Percentiles rank a stretch among this genome's conserved stretches.
Conservation (phyloP, 1,284 basidiomycete species). For the Austropuccinia psidii region DNA sequence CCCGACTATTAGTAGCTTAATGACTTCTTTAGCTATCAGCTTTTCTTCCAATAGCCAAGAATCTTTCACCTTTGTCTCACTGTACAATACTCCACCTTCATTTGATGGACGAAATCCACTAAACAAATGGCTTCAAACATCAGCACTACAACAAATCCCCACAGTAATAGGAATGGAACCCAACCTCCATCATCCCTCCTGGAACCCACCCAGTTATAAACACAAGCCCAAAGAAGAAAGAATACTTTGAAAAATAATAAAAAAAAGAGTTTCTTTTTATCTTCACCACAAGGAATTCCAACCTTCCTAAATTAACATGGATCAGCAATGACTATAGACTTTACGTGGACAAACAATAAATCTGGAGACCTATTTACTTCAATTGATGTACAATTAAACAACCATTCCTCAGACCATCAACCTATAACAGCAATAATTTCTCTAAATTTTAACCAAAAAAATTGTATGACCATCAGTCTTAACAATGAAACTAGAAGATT, state of each 20-base stretch:
- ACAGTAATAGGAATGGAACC: conserved; percentile 3
- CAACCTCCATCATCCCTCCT: not conserved
- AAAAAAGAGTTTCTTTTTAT: not conserved
- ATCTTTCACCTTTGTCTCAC: not conserved
- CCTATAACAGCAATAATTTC: no score
- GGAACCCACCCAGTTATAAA: conserved; percentile 3
- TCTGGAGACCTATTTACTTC: not conserved
- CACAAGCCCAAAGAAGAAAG: not conserved
- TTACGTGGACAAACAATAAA: not conserved
- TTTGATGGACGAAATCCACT: no score
- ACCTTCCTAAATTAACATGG: not conserved
- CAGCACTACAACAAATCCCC: not conserved
- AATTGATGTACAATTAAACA: not conserved
- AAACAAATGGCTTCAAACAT: no score
- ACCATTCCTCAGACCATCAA: not conserved
- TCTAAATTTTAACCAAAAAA: no score
- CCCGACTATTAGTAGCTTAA: no score
- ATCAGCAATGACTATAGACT: not conserved
- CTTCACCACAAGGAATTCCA: conserved; percentile 14
- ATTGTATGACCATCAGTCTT: no score
- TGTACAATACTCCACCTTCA: not conserved
- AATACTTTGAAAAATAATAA: not conserved
- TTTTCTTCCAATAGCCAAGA: no score
- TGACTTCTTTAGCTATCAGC: no score
- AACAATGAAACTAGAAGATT: no score